Evolutionary conservation across 176 grass and related monocot species (phyloP).

Genomic region (Hordeum vulgare): DNA sequence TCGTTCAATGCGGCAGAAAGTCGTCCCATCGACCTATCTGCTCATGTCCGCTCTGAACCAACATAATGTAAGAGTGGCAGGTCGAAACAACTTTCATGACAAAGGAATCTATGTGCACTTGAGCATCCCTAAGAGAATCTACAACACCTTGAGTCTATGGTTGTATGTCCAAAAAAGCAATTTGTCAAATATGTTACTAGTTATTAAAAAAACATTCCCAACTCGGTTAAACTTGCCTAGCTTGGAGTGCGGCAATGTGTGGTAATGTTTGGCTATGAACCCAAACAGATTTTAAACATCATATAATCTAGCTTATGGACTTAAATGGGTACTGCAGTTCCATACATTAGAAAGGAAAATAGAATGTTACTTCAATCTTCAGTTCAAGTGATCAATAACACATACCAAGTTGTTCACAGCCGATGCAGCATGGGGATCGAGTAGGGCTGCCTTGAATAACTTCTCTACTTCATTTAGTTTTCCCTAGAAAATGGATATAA

Average conservation of each 20-base stretch:
- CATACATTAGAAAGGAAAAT: not conserved
- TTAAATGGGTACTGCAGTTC: not conserved
- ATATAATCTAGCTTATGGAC: not conserved
- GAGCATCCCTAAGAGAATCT: not conserved
- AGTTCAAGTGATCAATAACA: not conserved
- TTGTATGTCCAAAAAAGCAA: not conserved
- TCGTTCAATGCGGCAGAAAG: too few relatives aligned
- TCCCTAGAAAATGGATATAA: constrained; percentile 31
- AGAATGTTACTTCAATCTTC: not conserved
- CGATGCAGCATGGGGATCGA: constrained; percentile 90
- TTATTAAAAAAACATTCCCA: not conserved
- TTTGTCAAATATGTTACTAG: not conserved
- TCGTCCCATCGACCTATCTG: too few relatives aligned
- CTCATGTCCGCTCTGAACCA: not conserved
- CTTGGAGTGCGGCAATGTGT: not conserved
- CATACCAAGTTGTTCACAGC: constrained; percentile 89
- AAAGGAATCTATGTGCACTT: not conserved
- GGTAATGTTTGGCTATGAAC: not conserved
- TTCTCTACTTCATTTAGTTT: constrained; percentile 74
- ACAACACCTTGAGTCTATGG: not conserved
- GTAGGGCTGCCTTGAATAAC: constrained; percentile 64
- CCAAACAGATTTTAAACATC: not conserved
- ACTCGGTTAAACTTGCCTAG: not conserved
- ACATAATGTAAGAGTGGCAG: too few relatives aligned
- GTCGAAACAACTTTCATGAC: not conserved